Conservation (phyloP, 805 yeast genomes). For the Yarrowia yakushimensis region DNA sequence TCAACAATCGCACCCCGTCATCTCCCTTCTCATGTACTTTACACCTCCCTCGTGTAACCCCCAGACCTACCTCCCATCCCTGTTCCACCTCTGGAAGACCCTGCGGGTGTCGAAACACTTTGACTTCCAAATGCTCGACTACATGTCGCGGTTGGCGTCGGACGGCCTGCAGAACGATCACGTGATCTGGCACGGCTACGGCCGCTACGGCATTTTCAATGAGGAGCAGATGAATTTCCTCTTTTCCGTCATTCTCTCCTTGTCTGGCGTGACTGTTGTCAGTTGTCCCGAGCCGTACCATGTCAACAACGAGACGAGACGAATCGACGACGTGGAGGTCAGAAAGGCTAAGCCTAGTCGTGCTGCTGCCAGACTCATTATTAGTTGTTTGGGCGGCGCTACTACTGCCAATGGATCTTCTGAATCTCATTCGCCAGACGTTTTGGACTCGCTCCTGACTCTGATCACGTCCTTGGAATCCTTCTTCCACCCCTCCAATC, state of each 20-base stretch:
- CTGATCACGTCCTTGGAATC: conserved; percentile 70
- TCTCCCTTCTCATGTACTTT: conserved; percentile 13
- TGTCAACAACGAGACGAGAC: conserved; percentile 6
- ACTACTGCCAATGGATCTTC: background rate
- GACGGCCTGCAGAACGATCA: conserved; percentile 37
- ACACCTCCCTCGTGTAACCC: conserved; percentile 38
- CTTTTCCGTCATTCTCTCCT: conserved; percentile 46
- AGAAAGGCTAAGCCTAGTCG: conserved; percentile 32
- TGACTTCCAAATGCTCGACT: conserved; percentile 62
- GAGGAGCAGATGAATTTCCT: conserved; percentile 57
- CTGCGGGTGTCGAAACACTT: conserved; percentile 47
- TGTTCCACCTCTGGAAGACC: conserved; percentile 72
- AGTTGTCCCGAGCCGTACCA: conserved; percentile 14
- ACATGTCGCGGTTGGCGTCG: conserved; percentile 57
- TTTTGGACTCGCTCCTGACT: conserved; percentile 51
- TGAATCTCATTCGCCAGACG: conserved; percentile 31
- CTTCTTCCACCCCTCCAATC: conserved; percentile 86
- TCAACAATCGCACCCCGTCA: conserved; percentile 16
- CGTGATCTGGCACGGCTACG: conserved; percentile 37
- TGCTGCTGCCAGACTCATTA: conserved; percentile 50
- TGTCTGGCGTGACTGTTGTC: conserved; percentile 46
- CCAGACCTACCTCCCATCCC: conserved; percentile 57
- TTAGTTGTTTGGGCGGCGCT: conserved; percentile 56
- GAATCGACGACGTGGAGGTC: background rate
- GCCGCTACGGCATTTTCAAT: conserved; percentile 61